These are phyloP conservation scores for Pythium pyrilobum DNA, from an alignment of 352 stramenopile species.

Conservation along the genomic window DNA sequence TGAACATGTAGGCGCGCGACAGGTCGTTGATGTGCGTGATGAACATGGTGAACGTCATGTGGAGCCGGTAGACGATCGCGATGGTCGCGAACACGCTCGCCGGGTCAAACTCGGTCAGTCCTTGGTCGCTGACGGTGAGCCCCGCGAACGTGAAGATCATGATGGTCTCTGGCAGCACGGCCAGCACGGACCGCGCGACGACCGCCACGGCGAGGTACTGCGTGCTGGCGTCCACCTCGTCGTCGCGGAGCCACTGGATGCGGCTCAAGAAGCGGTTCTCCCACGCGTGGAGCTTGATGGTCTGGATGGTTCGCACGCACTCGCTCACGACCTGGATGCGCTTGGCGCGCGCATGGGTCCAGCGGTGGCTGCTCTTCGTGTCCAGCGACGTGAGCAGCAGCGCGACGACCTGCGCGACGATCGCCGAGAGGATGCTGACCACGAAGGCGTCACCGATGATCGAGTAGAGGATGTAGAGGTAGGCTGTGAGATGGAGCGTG, in stretches of 20 bases:
- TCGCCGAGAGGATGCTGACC: slow-evolving; percentile 14
- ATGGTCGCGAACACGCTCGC: slow-evolving; percentile 16
- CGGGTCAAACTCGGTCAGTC: slow-evolving; percentile 16
- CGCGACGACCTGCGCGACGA: slow-evolving; percentile 10
- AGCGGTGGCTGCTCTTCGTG: slow-evolving; percentile 2
- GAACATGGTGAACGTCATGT: slow-evolving; percentile 13
- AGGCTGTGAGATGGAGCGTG: slow-evolving; percentile 2
- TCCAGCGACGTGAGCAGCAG: slow-evolving; percentile 8
- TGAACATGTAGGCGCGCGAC: slow-evolving; percentile 4
- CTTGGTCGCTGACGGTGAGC: slow-evolving; percentile 11
- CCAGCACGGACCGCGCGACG: slow-evolving; percentile 5
- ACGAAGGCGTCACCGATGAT: slow-evolving; percentile 21
- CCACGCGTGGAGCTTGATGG: slow-evolving; percentile 23
- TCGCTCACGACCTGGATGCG: slow-evolving; percentile 19
- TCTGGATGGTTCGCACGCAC: slow-evolving; percentile 22
- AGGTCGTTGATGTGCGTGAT: slow-evolving; percentile 14
- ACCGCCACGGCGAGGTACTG: slow-evolving; percentile 12
- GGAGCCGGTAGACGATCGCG: slow-evolving; percentile 17
- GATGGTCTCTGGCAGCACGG: slow-evolving; percentile 17
- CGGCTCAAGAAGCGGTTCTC: slow-evolving; percentile 10
- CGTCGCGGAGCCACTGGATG: slow-evolving; percentile 1
- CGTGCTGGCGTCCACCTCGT: slow-evolving; percentile 6
- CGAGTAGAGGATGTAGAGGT: slow-evolving; percentile 11
- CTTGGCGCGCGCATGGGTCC: slow-evolving; percentile 1
- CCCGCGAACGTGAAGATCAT: slow-evolving; percentile 20